Conservation (phyloP, 495 filamentous ascomycete genomes). For the Aspergillus kassunensis region DNA sequence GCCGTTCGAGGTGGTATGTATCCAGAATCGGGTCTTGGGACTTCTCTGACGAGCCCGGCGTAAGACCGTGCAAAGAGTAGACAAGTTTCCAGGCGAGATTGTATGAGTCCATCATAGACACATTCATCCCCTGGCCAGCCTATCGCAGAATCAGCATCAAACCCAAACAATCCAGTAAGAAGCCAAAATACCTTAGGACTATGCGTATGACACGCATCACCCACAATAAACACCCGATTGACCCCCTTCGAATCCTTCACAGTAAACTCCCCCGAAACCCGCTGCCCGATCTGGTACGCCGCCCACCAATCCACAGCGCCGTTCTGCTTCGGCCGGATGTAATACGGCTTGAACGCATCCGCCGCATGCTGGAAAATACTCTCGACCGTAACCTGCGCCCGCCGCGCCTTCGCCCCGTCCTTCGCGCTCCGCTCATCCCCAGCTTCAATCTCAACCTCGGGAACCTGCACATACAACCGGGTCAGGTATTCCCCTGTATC, state of each 20-base stretch:
- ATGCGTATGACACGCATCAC: constrained; percentile 57
- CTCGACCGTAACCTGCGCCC: constrained; percentile 38
- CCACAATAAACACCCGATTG: constrained; percentile 62
- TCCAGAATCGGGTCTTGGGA: constrained; percentile 54
- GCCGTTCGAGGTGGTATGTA: constrained; percentile 69
- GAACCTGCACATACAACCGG: constrained; percentile 60
- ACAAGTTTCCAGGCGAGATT: constrained; percentile 86
- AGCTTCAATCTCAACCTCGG: constrained; percentile 27
- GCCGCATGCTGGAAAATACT: constrained; percentile 40
- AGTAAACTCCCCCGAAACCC: constrained; percentile 63
- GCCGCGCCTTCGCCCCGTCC: constrained; percentile 28
- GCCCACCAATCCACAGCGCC: constrained; percentile 60
- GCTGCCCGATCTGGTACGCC: constrained; percentile 65
- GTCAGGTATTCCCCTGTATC: constrained; percentile 56
- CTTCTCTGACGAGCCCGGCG: constrained; percentile 17
- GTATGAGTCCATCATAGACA: constrained; percentile 76
- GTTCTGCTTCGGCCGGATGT: constrained; percentile 36
- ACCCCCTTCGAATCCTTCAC: constrained; percentile 47
- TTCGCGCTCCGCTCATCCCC: constrained; percentile 18
- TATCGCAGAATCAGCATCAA: constrained; percentile 24
- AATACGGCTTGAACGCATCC: constrained; percentile 44
- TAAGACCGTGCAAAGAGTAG: constrained; percentile 61
- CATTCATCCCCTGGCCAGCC: constrained; percentile 88
- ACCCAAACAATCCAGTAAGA: not conserved
- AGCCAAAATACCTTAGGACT: constrained; percentile 61